Base-by-base conservation (phyloP, 2,329 filamentous ascomycete species). In the Penicillium verrucosum region DNA sequence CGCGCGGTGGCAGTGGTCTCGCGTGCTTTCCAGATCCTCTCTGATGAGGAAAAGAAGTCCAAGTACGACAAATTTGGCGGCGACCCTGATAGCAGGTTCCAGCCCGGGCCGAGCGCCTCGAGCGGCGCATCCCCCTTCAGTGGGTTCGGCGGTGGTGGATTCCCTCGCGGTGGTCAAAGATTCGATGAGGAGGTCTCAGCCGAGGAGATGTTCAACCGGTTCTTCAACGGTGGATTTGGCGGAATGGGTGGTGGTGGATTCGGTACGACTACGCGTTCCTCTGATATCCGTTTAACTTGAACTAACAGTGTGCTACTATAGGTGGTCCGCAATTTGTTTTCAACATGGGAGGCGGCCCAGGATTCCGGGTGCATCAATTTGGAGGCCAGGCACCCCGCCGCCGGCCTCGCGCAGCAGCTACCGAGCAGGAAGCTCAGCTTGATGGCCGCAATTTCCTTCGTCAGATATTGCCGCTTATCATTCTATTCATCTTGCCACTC, bases 141-240 rank as follows among this genome's bases (percentile, higher is more conserved):
- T 56, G 77, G 76, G 5, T 78, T 77, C 54, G 65, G 71, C 16
- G 71, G 73, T 23, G 83, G 82, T 41, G 82, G 81, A 38, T 78
- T 78, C 64, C 75, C 76, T 10, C 71, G 74, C 10, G 63, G 65
- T 52, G 81, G 82, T 37, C 81, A 79, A 29, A 80, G 74, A 34
- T 96, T 89, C 76, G 90, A 94, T 54, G 92, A 94, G 59, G 93
- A 97, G 72, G 90, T 99, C 66, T 96, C 89, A 53, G 92, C 94
- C 0, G 94, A 99, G 75, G 94, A 99, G 75, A 85, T 99, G 81
- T 99, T 99, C 78, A 88, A 93, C 71, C 86, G 93, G 61, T 99
- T 99, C 82, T 99, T 99, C 79, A 90, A 90, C 46, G 92, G 89
- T 41, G 87, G 82, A 9, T 71, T 75, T 64, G 76, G 76, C 38